phyloP scores from a whole-genome alignment of 352 stramenopile genomes.

The Globisporangium sylvaticum region DNA sequence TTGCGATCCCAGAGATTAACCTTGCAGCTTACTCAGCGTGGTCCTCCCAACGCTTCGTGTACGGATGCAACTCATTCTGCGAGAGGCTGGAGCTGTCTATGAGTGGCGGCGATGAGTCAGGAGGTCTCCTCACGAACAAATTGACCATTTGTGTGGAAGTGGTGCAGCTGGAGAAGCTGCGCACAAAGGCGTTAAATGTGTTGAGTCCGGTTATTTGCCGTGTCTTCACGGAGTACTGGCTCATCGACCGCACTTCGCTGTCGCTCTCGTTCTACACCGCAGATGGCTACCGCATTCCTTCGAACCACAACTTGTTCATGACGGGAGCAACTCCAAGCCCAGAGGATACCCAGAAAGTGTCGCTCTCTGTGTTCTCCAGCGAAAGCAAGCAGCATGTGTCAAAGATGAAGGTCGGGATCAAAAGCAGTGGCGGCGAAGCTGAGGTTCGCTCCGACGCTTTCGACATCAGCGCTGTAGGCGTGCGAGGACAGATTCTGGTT shows the following conservation, averaged over 20 bases:
- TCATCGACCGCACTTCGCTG: constrained; percentile 77
- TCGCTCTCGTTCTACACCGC: constrained; percentile 67
- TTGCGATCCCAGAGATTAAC: constrained; percentile 64
- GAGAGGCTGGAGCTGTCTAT: constrained; percentile 67
- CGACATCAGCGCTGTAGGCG: constrained; percentile 73
- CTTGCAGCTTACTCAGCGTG: constrained; percentile 50
- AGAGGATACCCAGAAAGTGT: constrained; percentile 23
- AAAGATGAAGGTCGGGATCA: constrained; percentile 77
- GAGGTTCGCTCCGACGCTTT: constrained; percentile 74
- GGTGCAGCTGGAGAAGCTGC: constrained; percentile 46
- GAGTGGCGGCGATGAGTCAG: constrained; percentile 20
- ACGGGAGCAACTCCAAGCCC: constrained; percentile 13
- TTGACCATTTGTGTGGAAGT: constrained; percentile 62
- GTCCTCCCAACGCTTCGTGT: constrained; percentile 60
- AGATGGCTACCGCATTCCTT: constrained; percentile 53
- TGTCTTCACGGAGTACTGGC: constrained; percentile 82
- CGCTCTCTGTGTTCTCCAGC: constrained; percentile 71
- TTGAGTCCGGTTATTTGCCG: constrained; percentile 59
- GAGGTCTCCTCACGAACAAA: constrained; percentile 35
- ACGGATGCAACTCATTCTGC: constrained; percentile 58
- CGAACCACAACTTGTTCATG: constrained; percentile 34
- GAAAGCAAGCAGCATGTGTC: constrained; percentile 58
- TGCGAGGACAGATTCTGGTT: constrained; percentile 70
- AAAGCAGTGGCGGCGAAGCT: constrained; percentile 23
- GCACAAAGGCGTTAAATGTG: constrained; percentile 34